Evolutionary conservation across 805 yeast species (phyloP).

Genomic region (Wickerhamomyces chambardii): DNA sequence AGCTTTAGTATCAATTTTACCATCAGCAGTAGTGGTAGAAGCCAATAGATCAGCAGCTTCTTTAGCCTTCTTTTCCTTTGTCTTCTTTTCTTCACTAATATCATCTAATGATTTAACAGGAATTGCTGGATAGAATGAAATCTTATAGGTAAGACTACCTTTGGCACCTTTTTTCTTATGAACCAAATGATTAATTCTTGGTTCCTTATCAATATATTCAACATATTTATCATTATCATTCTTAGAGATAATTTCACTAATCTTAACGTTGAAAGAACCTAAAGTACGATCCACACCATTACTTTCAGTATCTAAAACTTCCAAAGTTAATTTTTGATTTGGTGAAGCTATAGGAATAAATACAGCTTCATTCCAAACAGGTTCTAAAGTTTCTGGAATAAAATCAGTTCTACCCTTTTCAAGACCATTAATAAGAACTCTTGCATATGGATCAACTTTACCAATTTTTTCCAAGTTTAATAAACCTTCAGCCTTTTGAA

Average conservation of each 20-base stretch:
- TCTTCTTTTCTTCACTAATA: slow-evolving; percentile 43
- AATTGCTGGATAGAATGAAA: slow-evolving; percentile 77
- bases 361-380: slow-evolving; percentile 77
- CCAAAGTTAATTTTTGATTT: slow-evolving; percentile 74
- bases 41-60: slow-evolving; percentile 13
- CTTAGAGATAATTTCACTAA: slow-evolving; percentile 58
- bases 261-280: slow-evolving; percentile 70
- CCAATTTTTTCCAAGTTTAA: slow-evolving; percentile 86
- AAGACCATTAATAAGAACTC: slow-evolving; percentile 70
- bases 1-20: slow-evolving; percentile 17
- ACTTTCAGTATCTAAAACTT: slow-evolving; percentile 87
- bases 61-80: slow-evolving; percentile 25
- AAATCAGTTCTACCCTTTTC: slow-evolving; percentile 73
- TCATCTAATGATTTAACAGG: slow-evolving; percentile 78
- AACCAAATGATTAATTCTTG: slow-evolving; percentile 54
- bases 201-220: slow-evolving; percentile 46
- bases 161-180: slow-evolving; percentile 76
- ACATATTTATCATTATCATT: slow-evolving; percentile 50
- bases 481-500: slow-evolving; percentile 65
- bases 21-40: background rate
- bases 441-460: slow-evolving; percentile 84
- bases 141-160: slow-evolving; percentile 66
- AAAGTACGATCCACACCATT: slow-evolving; percentile 76
- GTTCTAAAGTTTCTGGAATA: slow-evolving; percentile 56
- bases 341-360: slow-evolving; percentile 79